A percentile compares a stretch with the other conserved stretches of the same genome.
phyloP scores from a whole-genome alignment of 176 grass and related monocot species.

The Metroxylon sagu region DNA sequence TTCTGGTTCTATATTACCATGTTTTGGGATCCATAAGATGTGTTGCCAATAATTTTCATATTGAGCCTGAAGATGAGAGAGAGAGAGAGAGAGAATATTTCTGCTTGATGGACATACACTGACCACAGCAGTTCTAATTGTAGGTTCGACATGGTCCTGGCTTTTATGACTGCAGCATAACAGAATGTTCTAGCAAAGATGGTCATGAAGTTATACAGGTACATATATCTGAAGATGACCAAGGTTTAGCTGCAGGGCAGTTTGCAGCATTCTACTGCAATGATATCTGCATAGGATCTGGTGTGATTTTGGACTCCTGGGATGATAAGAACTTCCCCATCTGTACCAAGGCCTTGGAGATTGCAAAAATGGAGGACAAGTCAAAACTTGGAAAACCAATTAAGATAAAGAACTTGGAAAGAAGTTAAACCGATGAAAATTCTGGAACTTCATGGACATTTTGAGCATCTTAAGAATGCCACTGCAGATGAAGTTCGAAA shows the following conservation, averaged over 20 bases:
- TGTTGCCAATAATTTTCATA: too few relatives aligned
- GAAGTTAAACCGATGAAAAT: background rate
- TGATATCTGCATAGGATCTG: conserved; percentile 57
- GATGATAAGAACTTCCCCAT: conserved; percentile 65
- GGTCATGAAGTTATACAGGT: conserved; percentile 36
- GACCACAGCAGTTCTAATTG: background rate
- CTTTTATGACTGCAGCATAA: conserved; percentile 65
- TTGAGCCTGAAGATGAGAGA: background rate
- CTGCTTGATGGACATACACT: too few relatives aligned
- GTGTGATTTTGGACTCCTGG: conserved; percentile 68
- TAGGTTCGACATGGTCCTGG: conserved; percentile 73
- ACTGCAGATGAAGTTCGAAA: too few relatives aligned
- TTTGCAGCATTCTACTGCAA: conserved; percentile 75
- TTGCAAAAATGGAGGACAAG: conserved; percentile 63
- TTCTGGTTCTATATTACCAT: too few relatives aligned
- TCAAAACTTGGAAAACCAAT: conserved; percentile 77
- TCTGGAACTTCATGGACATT: too few relatives aligned
- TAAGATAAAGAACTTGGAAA: conserved; percentile 74
- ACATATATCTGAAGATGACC: conserved; percentile 68
- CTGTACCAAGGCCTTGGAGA: conserved; percentile 62
- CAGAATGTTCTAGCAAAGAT: conserved; percentile 22
- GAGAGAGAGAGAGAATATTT: background rate
- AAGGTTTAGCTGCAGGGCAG: conserved; percentile 83
- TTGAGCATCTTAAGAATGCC: too few relatives aligned
- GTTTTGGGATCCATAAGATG: too few relatives aligned